These are phyloP conservation scores for Vaccinium myrtillus DNA, from an alignment of 148 eudicot species.

Conservation along the genomic window DNA sequence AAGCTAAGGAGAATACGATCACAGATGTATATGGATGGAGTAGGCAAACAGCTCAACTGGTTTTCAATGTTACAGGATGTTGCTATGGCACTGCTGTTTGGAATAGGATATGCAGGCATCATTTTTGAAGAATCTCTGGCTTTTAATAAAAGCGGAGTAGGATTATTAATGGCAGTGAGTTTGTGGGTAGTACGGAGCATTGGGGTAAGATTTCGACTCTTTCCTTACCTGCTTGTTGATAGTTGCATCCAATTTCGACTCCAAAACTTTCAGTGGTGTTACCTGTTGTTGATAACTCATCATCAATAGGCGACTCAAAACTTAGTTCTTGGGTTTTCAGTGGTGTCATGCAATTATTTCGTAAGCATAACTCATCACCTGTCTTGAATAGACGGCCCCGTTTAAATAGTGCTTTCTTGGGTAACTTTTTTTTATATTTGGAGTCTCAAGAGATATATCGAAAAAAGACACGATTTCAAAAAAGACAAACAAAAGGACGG, in stretches of 20 bases:
- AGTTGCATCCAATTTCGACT: background rate
- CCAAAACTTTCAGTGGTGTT: no score
- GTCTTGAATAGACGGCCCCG: no score
- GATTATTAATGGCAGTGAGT: slow-evolving; percentile 92
- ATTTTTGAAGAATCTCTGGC: slow-evolving; percentile 96
- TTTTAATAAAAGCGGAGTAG: slow-evolving; percentile 98
- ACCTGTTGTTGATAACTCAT: no score
- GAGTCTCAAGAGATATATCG: no score
- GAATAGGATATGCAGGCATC: slow-evolving; percentile 85
- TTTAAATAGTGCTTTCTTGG: no score
- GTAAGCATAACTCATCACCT: no score
- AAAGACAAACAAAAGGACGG: no score
- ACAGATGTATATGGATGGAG: background rate
- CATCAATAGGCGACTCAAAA: no score
- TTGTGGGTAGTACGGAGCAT: slow-evolving; percentile 89
- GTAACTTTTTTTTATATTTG: no score
- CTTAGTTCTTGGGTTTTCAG: no score
- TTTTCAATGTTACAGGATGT: slow-evolving; percentile 58
- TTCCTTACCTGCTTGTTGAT: background rate
- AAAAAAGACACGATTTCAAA: no score
- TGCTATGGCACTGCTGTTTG: slow-evolving; percentile 90
- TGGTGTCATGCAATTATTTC: no score
- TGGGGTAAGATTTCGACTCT: slow-evolving; percentile 56
- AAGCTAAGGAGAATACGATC: background rate
- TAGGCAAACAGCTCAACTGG: slow-evolving; percentile 10